Conservation (phyloP, 495 filamentous ascomycete genomes). For the Lepidopterella palustris region DNA sequence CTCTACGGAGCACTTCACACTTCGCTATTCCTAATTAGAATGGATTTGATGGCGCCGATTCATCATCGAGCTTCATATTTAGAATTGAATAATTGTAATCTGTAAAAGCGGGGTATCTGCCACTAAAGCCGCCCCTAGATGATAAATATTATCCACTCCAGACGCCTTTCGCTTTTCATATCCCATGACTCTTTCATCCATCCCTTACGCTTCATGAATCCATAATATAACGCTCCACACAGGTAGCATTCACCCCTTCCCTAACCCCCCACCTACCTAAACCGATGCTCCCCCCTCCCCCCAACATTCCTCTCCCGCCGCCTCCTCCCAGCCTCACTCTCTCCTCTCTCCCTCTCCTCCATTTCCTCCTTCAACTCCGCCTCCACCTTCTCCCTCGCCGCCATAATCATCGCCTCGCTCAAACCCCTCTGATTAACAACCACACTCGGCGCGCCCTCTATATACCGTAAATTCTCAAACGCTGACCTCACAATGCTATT, state of each 20-base stretch:
- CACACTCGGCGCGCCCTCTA: conserved; percentile 78
- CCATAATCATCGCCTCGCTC: conserved; percentile 57
- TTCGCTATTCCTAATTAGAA: too few species aligned
- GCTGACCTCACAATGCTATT: conserved; percentile 65
- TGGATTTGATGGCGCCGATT: too few species aligned
- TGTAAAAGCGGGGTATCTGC: too few species aligned
- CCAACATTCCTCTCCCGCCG: conserved; percentile 41
- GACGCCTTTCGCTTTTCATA: too few species aligned
- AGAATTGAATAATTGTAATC: too few species aligned
- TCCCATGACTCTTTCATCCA: too few species aligned
- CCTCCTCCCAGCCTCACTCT: conserved; percentile 34
- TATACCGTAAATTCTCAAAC: conserved; percentile 78
- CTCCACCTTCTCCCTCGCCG: conserved; percentile 72
- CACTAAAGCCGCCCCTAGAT: too few species aligned
- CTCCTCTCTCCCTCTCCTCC: conserved; percentile 51
- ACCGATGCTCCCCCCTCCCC: conserved; percentile 29
- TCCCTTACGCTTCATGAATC: too few species aligned
- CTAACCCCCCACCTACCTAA: too few species aligned
- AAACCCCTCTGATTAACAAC: conserved; percentile 70
- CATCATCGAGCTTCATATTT: too few species aligned
- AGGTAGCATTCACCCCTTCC: neutral
- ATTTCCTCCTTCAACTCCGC: conserved; percentile 65
- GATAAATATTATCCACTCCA: too few species aligned
- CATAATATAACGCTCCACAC: neutral
- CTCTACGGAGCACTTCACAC: too few species aligned